Conservation (phyloP, 192 early-diverging fungal genomes). For the Entomortierella lignicola region DNA sequence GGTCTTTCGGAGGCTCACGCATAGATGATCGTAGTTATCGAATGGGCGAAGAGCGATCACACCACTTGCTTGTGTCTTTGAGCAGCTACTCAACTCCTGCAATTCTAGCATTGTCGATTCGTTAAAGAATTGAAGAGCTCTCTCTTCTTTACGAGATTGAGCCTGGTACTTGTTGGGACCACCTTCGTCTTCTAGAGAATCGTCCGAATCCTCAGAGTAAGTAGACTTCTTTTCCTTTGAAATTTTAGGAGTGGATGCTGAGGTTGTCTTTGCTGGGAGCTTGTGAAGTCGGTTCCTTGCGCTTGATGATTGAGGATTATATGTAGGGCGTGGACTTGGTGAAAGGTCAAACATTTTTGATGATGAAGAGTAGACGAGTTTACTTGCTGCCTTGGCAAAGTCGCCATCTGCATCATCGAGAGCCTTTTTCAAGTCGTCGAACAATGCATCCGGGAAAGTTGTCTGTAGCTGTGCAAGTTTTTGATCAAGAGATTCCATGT, state of each 20-base stretch:
- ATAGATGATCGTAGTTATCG: conserved; percentile 61
- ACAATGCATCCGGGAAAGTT: conserved; percentile 22
- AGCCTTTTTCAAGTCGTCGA: conserved; percentile 18
- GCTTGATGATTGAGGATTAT: background rate
- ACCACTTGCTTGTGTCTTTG: conserved; percentile 57
- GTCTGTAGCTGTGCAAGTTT: conserved; percentile 26
- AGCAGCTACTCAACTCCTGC: conserved; percentile 36
- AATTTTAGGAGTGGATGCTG: background rate
- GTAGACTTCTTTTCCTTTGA: background rate
- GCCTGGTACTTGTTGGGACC: conserved; percentile 1
- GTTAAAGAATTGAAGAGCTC: conserved; percentile 41
- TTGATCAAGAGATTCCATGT: conserved; percentile 7
- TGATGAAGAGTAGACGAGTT: background rate
- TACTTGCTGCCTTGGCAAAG: conserved; percentile 22
- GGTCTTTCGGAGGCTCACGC: conserved; percentile 60
- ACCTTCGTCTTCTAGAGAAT: conserved; percentile 20
- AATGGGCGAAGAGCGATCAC: conserved; percentile 73
- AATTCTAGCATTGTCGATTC: conserved; percentile 24
- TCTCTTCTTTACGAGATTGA: conserved; percentile 38
- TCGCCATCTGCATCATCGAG: conserved; percentile 16
- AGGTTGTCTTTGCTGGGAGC: background rate
- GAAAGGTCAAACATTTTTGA: conserved; percentile 3
- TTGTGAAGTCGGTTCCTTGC: conserved; percentile 13
- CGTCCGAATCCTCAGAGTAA: conserved; percentile 20
- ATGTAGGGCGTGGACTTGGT: background rate